Percentiles rank a stretch among this genome's conserved stretches.
Evolutionary conservation across 257 asterid species (phyloP).

Genomic region (Euphrasia confusa): DNA sequence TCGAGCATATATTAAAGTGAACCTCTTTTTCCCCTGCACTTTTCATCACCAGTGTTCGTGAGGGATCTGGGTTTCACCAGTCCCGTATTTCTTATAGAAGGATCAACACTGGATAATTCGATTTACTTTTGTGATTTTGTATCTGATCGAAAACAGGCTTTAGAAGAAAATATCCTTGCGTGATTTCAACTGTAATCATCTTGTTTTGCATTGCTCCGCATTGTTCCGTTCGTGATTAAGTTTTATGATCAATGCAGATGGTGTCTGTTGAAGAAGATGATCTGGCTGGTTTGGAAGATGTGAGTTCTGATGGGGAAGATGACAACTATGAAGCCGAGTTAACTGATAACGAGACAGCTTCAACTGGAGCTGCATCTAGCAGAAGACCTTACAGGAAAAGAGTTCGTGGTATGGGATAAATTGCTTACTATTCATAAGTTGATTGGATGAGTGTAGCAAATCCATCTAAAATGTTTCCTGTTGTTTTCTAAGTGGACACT

Average conservation of each 20-base stretch:
- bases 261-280: slow-evolving; percentile 93
- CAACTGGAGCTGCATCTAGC: slow-evolving; percentile 54
- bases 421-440: slow-evolving; percentile 15
- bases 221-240: slow-evolving; percentile 18
- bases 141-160: slow-evolving; percentile 55
- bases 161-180: slow-evolving; percentile 17
- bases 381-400: slow-evolving; percentile 61
- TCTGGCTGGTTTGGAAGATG: slow-evolving; percentile 95
- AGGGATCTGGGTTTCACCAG: slow-evolving; percentile 1
- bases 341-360: slow-evolving; percentile 75
- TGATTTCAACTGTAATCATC: background rate
- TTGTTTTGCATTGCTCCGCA: slow-evolving; percentile 11
- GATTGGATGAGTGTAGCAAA: slow-evolving; percentile 6
- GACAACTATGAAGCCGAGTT: slow-evolving; percentile 92
- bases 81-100: background rate
- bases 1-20: background rate
- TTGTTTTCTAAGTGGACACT: slow-evolving; percentile 45
- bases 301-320: slow-evolving; percentile 91
- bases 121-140: slow-evolving; percentile 18
- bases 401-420: slow-evolving; percentile 59
- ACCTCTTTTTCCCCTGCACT: background rate
- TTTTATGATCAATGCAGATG: slow-evolving; percentile 56
- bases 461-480: slow-evolving; percentile 20
- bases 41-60: background rate
- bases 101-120: background rate